These are phyloP conservation scores for Rhizopogon rudus DNA, from an alignment of 768 basidiomycete genomes.

Conservation along the genomic window DNA sequence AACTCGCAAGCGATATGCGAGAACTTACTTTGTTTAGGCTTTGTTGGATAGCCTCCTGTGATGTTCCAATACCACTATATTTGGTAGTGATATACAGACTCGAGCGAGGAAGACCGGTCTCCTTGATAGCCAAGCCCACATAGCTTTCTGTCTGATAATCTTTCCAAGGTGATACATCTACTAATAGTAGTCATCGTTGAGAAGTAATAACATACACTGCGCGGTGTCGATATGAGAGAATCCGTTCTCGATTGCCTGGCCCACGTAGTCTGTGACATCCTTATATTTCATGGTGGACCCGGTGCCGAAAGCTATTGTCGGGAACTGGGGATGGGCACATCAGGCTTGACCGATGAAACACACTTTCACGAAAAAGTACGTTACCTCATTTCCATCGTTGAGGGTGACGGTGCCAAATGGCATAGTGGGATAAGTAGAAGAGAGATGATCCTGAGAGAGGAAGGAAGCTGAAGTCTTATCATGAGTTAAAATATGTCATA, in stretches of 20 bases:
- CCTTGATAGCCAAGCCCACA: constrained; percentile 37
- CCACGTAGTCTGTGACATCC: constrained; percentile 50
- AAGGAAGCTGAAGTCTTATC: no score
- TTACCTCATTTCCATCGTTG: constrained; percentile 38
- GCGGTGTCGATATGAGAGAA: constrained; percentile 66
- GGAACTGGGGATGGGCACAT: constrained; percentile 36
- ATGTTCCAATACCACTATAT: constrained; percentile 31
- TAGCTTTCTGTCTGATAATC: constrained; percentile 30
- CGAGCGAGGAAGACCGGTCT: constrained; percentile 40
- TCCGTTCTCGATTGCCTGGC: constrained; percentile 53
- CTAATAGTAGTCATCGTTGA: neutral
- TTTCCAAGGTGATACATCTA: neutral
- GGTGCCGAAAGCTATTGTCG: constrained; percentile 58
- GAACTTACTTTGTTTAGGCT: constrained; percentile 47
- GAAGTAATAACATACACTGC: constrained; percentile 32
- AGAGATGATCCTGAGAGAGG: neutral
- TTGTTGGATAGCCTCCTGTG: constrained; percentile 35
- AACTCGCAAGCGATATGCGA: neutral
- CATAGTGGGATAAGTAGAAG: constrained; percentile 21
- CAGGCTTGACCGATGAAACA: neutral
- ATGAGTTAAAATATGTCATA: no score
- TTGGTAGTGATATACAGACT: constrained; percentile 57
- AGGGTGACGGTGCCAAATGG: constrained; percentile 34
- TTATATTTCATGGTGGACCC: constrained; percentile 35
- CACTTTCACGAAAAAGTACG: neutral